Evolutionary conservation across 2,329 filamentous ascomycete genomes (phyloP).

Genomic region (Hymenoscyphus infarciens): DNA sequence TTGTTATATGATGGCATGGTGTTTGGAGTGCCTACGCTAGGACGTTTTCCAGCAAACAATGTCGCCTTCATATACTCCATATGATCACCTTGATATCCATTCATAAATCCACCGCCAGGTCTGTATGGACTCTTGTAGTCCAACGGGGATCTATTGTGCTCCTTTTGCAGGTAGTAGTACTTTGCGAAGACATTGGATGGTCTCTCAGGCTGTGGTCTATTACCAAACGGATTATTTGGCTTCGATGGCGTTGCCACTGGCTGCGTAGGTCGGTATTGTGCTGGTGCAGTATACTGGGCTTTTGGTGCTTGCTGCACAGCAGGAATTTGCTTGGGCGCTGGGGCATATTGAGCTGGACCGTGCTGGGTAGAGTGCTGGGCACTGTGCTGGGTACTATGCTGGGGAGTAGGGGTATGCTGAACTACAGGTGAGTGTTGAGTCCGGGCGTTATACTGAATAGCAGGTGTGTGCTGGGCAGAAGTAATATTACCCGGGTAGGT

Average conservation of each 20-base stretch:
- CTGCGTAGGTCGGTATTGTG: constrained; percentile 21
- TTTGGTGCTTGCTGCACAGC: not conserved
- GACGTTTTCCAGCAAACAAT: constrained; percentile 25
- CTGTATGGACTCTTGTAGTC: constrained; percentile 60
- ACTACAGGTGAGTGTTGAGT: not conserved
- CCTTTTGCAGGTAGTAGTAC: constrained; percentile 53
- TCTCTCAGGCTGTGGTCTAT: constrained; percentile 19
- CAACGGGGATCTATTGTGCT: constrained; percentile 55
- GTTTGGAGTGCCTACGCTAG: constrained; percentile 13
- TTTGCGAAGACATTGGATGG: constrained; percentile 32
- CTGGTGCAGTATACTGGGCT: constrained; percentile 18
- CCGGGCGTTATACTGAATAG: not conserved
- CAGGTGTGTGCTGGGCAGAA: not conserved
- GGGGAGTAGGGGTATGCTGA: not conserved
- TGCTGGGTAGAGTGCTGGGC: constrained; percentile 7
- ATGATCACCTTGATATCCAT: constrained; percentile 52
- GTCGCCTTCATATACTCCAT: constrained; percentile 31
- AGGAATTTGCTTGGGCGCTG: constrained; percentile 4
- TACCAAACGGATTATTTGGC: constrained; percentile 29
- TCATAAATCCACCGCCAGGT: constrained; percentile 54
- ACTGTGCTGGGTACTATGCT: not conserved
- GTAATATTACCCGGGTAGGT: not conserved
- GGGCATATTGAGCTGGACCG: constrained; percentile 1
- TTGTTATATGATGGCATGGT: constrained; percentile 15
- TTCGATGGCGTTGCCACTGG: constrained; percentile 16